Evolutionary conservation across 73 alveolate species (phyloP).

Genomic region (Effrenium voratum): DNA sequence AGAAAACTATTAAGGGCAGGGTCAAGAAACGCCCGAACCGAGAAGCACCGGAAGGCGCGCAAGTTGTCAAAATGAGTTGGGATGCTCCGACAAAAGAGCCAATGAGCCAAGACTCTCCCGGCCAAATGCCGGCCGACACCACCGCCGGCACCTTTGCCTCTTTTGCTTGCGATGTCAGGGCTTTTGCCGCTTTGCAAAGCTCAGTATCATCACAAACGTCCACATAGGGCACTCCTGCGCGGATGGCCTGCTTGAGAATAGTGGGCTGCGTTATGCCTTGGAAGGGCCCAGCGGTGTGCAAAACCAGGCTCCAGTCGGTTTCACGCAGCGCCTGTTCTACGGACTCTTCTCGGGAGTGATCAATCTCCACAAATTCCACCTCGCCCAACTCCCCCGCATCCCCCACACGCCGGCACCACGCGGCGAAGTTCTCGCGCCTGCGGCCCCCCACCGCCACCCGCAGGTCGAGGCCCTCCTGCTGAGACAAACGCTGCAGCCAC

Average conservation of each 20-base stretch:
- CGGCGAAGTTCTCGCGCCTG: neutral
- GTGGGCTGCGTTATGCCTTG: constrained; percentile 46
- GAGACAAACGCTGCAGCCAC: constrained; percentile 43
- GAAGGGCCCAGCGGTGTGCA: constrained; percentile 84
- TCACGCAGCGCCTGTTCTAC: no score
- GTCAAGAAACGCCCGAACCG: neutral
- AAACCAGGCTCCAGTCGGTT: neutral
- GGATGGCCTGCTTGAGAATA: constrained; percentile 27
- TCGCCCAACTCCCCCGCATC: neutral
- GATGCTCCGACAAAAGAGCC: no score
- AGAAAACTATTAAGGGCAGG: neutral
- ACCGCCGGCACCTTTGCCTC: constrained; percentile 42
- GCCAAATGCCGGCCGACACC: constrained; percentile 91
- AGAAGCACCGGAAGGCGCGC: no score
- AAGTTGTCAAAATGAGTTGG: no score
- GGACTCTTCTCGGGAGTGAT: no score
- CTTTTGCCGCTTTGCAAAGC: constrained; percentile 60
- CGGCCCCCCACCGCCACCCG: constrained; percentile 54
- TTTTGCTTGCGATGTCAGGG: neutral
- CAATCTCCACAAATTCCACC: neutral
- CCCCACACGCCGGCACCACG: neutral
- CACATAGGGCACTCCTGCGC: constrained; percentile 51
- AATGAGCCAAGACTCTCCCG: constrained; percentile 51
- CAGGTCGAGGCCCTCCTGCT: constrained; percentile 24
- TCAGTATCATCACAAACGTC: constrained; percentile 92